phyloP scores from a whole-genome alignment of 169 alveolate genomes.

The Plasmodium coatneyi region DNA sequence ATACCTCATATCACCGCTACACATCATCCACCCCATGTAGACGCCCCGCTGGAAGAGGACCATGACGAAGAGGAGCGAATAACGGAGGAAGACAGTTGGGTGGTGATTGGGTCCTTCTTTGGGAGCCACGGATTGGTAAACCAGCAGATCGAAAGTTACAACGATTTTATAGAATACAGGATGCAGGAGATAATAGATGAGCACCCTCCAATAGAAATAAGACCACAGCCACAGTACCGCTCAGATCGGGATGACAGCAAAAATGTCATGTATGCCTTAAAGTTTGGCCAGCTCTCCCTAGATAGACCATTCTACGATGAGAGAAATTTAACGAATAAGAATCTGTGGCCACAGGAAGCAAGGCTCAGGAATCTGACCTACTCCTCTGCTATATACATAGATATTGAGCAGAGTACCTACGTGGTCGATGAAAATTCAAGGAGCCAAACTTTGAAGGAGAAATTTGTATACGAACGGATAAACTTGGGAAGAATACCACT shows the following conservation, averaged over 20 bases:
- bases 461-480: constrained; percentile 88
- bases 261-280: constrained; percentile 90
- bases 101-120: constrained; percentile 83
- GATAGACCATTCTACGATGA: constrained; percentile 94
- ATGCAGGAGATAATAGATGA: constrained; percentile 96
- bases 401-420: constrained; percentile 89
- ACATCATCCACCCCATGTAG: neutral
- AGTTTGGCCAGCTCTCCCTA: constrained; percentile 94
- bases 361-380: constrained; percentile 96
- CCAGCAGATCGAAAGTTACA: constrained; percentile 96
- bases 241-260: constrained; percentile 88
- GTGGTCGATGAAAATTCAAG: constrained; percentile 84
- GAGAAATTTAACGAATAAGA: constrained; percentile 91
- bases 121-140: constrained; percentile 95
- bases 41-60: neutral
- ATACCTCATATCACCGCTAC: neutral
- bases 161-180: constrained; percentile 94
- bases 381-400: constrained; percentile 87
- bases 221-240: constrained; percentile 92
- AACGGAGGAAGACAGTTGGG: constrained; percentile 74
- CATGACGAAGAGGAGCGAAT: neutral
- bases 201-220: constrained; percentile 93
- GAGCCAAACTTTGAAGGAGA: constrained; percentile 83
- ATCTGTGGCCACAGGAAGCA: constrained; percentile 97
- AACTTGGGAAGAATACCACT: constrained; percentile 96